Percentiles rank a stretch among this genome's conserved stretches.
Conservation (phyloP, 768 basidiomycete genomes). For the Phaffia australis region DNA sequence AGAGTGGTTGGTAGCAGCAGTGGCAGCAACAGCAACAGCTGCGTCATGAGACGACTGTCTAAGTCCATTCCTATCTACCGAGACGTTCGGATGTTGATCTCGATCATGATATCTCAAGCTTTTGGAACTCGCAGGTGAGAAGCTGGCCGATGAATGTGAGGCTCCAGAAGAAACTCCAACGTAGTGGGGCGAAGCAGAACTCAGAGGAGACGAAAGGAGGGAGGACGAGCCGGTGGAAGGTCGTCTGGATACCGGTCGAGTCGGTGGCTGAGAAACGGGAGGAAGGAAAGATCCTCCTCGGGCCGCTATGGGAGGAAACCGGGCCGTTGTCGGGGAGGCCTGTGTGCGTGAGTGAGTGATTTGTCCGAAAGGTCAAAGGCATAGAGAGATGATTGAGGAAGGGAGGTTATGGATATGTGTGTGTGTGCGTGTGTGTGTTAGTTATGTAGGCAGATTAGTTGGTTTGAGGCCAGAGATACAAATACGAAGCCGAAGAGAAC, state of each 20-base stretch:
- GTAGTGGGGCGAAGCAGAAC: constrained; percentile 3
- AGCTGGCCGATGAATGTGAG: not conserved
- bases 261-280: constrained; percentile 13
- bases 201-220: not conserved
- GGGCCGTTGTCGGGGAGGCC: constrained; percentile 10
- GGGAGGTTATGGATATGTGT: too few species aligned
- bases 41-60: too few species aligned
- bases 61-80: too few species aligned
- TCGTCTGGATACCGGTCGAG: constrained; percentile 14
- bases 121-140: not conserved
- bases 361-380: too few species aligned
- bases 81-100: not conserved
- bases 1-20: too few species aligned
- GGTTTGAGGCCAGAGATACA: too few species aligned
- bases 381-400: too few species aligned
- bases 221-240: constrained; percentile 10
- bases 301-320: constrained; percentile 17
- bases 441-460: too few species aligned
- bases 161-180: too few species aligned
- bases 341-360: not conserved
- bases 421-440: too few species aligned
- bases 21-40: too few species aligned
- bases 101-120: not conserved
- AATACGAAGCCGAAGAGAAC: too few species aligned
- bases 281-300: constrained; percentile 22